Evolutionary conservation across 1,284 basidiomycete species (phyloP).

Genomic region (Fomitiporia mediterranea): DNA sequence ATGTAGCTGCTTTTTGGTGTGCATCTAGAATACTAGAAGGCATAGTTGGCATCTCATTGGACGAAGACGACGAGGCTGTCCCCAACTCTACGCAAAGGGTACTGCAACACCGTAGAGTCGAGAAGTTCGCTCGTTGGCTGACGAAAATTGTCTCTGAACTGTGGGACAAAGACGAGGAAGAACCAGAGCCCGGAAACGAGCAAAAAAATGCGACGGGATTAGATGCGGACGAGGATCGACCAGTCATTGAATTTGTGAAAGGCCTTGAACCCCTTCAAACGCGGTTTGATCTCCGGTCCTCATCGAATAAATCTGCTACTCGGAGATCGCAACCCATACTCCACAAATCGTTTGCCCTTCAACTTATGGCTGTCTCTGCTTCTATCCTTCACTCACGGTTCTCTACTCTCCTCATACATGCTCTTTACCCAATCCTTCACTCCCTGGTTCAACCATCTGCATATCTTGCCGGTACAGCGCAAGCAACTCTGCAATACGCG

Average conservation of each 20-base stretch:
- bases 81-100: slow-evolving; percentile 23
- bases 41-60: slow-evolving; percentile 38
- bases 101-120: slow-evolving; percentile 41
- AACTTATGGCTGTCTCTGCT: slow-evolving; percentile 66
- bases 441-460: slow-evolving; percentile 68
- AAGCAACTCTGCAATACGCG: slow-evolving; percentile 65
- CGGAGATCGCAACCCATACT: slow-evolving; percentile 39
- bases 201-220: slow-evolving; percentile 22
- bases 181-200: slow-evolving; percentile 22
- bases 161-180: slow-evolving; percentile 52
- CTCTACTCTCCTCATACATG: slow-evolving; percentile 68
- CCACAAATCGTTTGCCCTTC: slow-evolving; percentile 63
- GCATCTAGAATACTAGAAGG: slow-evolving; percentile 74
- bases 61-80: slow-evolving; percentile 23
- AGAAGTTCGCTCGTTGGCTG: slow-evolving; percentile 62
- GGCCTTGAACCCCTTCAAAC: slow-evolving; percentile 37
- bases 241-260: slow-evolving; percentile 49
- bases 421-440: slow-evolving; percentile 81
- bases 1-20: slow-evolving; percentile 81
- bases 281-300: slow-evolving; percentile 13
- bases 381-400: slow-evolving; percentile 64
- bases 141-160: slow-evolving; percentile 60
- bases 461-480: slow-evolving; percentile 66
- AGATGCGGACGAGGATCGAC: slow-evolving; percentile 29
- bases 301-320: slow-evolving; percentile 16